phyloP scores from a whole-genome alignment of 177 flowering plant species.

The Vitis hybrid region DNA sequence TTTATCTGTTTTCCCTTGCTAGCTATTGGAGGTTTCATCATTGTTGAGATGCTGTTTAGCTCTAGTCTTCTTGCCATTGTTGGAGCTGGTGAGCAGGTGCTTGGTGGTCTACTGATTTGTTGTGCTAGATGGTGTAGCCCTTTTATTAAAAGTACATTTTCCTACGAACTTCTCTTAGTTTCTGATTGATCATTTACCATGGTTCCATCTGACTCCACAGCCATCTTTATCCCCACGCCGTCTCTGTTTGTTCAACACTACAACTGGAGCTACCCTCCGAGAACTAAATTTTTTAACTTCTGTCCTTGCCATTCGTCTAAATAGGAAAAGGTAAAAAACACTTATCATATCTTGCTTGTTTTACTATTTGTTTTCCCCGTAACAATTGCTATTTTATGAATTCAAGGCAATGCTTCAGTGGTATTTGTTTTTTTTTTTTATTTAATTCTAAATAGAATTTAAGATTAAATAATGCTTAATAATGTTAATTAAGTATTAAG shows the following conservation, averaged over 20 bases:
- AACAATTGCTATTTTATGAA: no score
- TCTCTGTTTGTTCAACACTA: constrained; percentile 78
- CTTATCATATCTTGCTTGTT: background rate
- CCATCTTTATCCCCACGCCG: constrained; percentile 90
- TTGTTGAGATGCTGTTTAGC: constrained; percentile 88
- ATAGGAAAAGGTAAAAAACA: constrained; percentile 57
- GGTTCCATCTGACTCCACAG: constrained; percentile 36
- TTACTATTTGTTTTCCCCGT: background rate
- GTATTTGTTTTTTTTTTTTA: no score
- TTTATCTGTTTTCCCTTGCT: constrained; percentile 15
- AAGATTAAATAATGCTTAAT: no score
- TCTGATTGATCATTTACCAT: constrained; percentile 1
- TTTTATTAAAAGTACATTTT: background rate
- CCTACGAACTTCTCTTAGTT: constrained; percentile 3
- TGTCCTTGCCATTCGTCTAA: constrained; percentile 75
- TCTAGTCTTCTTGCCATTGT: constrained; percentile 89
- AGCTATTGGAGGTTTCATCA: constrained; percentile 72
- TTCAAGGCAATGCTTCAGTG: no score
- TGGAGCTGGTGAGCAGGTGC: constrained; percentile 97
- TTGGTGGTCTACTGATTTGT: background rate
- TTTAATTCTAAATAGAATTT: no score
- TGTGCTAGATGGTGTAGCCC: background rate
- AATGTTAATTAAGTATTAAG: no score
- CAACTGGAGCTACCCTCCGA: constrained; percentile 62
- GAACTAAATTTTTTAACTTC: constrained; percentile 88